Evolutionary conservation across 176 grass and related monocot genomes (phyloP).

Genomic region (Canna indica): DNA sequence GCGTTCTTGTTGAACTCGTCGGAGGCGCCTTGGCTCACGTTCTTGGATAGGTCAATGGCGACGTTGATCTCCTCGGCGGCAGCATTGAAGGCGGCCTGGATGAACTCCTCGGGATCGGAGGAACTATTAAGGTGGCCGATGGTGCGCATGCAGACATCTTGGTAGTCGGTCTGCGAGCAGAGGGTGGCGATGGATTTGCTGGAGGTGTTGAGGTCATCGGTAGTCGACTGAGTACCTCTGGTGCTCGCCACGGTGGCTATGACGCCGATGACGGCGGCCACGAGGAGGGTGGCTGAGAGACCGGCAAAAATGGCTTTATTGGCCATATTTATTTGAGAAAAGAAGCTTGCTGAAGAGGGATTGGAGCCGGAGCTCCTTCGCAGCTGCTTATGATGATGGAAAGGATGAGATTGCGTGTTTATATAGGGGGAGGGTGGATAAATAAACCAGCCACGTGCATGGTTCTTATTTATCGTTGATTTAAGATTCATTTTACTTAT

Average conservation of each 20-base stretch:
- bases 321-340: slow-evolving; percentile 49
- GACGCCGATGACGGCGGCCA: slow-evolving; percentile 59
- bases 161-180: slow-evolving; percentile 60
- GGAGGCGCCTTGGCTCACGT: slow-evolving; percentile 30
- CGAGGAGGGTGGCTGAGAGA: slow-evolving; percentile 38
- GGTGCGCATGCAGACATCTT: slow-evolving; percentile 47
- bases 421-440: too few species aligned
- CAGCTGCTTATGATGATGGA: too few species aligned
- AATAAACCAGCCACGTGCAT: too few species aligned
- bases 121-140: slow-evolving; percentile 33
- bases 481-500: too few species aligned
- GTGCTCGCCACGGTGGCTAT: slow-evolving; percentile 31
- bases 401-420: too few species aligned
- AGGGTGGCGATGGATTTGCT: slow-evolving; percentile 36
- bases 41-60: slow-evolving; percentile 15
- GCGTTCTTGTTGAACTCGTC: slow-evolving; percentile 37
- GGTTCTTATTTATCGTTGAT: too few species aligned
- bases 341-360: too few species aligned
- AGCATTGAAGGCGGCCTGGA: slow-evolving; percentile 36
- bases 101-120: slow-evolving; percentile 33
- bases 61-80: slow-evolving; percentile 38
- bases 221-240: too few species aligned
- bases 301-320: slow-evolving; percentile 42
- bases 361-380: too few species aligned
- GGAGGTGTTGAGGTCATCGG: not conserved